These are phyloP conservation scores for Glutinoglossum americanum DNA, from an alignment of 495 filamentous ascomycete genomes.

Conservation along the genomic window DNA sequence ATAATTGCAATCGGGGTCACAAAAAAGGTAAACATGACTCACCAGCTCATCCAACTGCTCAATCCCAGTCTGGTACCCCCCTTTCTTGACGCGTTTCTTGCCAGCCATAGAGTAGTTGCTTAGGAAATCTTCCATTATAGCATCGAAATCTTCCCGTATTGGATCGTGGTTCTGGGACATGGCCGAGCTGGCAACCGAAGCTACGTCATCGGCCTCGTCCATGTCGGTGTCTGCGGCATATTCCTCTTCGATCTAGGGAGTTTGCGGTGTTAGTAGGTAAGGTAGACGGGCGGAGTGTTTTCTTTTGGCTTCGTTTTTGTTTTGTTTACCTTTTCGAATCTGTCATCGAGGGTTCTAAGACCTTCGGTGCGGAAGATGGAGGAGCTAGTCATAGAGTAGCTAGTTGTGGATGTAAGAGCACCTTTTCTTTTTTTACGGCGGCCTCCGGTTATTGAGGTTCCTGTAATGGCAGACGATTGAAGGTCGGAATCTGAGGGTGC, in stretches of 20 bases:
- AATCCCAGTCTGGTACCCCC: conserved; percentile 58
- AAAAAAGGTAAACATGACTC: background rate
- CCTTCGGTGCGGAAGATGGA: conserved; percentile 75
- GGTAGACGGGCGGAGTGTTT: too few species aligned
- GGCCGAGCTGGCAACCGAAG: conserved; percentile 27
- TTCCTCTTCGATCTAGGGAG: conserved; percentile 40
- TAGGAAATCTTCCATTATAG: conserved; percentile 85
- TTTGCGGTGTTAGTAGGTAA: background rate
- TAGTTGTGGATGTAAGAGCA: conserved; percentile 67
- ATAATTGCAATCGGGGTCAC: background rate
- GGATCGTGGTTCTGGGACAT: conserved; percentile 22
- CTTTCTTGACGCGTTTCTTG: conserved; percentile 67
- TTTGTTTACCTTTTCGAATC: conserved; percentile 46
- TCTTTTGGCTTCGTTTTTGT: too few species aligned
- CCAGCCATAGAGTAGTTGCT: conserved; percentile 51
- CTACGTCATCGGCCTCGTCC: conserved; percentile 37
- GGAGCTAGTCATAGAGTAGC: conserved; percentile 94
- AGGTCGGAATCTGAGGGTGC: conserved; percentile 32
- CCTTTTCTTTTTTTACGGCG: conserved; percentile 79
- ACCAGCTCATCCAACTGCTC: conserved; percentile 74
- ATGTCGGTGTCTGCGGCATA: conserved; percentile 31
- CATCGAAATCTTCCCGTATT: conserved; percentile 55
- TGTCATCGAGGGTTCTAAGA: conserved; percentile 61
- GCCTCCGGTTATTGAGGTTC: conserved; percentile 43
- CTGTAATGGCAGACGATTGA: conserved; percentile 60